Evolutionary conservation across 2,329 filamentous ascomycete species (phyloP), one percentile per base, ranked within the genome.

Genomic region (Ophiocordyceps camponoti-floridani): DNA sequence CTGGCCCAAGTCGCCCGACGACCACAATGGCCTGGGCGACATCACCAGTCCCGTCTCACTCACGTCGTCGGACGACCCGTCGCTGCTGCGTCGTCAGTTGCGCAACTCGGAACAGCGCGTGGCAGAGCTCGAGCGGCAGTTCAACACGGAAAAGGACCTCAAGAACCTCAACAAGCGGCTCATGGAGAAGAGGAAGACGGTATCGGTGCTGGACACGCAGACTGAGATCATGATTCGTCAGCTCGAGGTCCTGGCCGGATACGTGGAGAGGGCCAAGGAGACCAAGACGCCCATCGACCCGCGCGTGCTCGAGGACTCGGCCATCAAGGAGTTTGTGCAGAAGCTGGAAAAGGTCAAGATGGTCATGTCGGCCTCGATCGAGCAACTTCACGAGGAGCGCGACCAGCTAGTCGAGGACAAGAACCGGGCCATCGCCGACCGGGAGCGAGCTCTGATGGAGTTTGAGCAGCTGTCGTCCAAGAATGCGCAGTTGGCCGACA

Each of bases 201-300:
- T 98, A 59, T 89, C 89, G 7, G 84, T 93, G 16, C 69, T 96
- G 44, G 89, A 96, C 58, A 89, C 88, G 0, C 86, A 95, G 62
- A 86, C 87, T 43, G 89, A 96, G 62, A 88, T 96, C 60, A 89
- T 94, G 64, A 84, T 96, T 54, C 82, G 84, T 38, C 87, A 96
- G 60, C 69, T 96, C 16, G 86, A 94, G 56, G 82, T 89, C 35
- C 74, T 95, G 54, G 88, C 86, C 4, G 85, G 88, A 41, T 89
- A 91, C 57, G 78, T 95, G 18, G 83, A 89, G 57, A 77, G 77
- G 44, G 87, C 86, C 45, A 95, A 94, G 64, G 80, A 85, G 50
- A 83, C 75, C 42, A 84, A 83, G 56, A 77, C 82, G 45, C 79
- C 85, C 6, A 69, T 96, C 47, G 85, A 96, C 54, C 69, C 89